Percentiles rank a stretch among this genome's conserved stretches.
Evolutionary conservation across 768 basidiomycete species (phyloP).

Genomic region (Antrodiella citrinella): DNA sequence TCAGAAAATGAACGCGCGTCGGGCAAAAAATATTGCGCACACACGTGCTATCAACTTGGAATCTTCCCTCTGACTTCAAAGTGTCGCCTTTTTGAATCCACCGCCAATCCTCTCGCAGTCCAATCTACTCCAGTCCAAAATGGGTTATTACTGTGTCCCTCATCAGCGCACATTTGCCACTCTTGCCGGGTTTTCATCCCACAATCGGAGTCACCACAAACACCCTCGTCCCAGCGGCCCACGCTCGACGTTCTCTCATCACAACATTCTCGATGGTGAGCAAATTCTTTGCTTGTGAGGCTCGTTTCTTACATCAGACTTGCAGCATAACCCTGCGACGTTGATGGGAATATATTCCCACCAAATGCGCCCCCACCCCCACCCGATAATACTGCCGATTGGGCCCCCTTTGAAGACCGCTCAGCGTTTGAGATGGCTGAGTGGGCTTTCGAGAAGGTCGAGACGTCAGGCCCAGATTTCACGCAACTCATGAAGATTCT

Average conservation of each 20-base stretch:
- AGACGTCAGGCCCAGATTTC: neutral
- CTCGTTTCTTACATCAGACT: neutral
- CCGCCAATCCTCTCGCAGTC: neutral
- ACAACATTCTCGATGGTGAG: neutral
- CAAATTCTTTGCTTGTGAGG: neutral
- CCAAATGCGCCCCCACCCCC: neutral
- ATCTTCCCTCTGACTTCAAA: neutral
- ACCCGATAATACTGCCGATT: neutral
- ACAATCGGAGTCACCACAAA: neutral
- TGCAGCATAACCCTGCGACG: neutral
- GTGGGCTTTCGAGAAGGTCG: neutral
- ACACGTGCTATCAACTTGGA: neutral
- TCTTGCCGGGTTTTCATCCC: neutral
- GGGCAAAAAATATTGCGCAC: too few species aligned
- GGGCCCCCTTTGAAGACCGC: neutral
- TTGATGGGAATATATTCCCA: neutral
- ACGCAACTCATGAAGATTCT: neutral
- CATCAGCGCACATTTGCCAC: neutral
- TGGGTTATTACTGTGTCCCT: neutral
- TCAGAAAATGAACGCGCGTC: too few species aligned
- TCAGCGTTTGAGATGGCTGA: neutral
- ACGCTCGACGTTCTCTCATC: neutral
- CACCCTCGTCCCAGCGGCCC: neutral
- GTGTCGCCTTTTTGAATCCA: neutral
- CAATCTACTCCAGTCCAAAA: neutral